Evolutionary conservation across 805 yeast species (phyloP), one percentile per base, ranked within the genome.

Genomic region (Wickerhamiella cacticola): DNA sequence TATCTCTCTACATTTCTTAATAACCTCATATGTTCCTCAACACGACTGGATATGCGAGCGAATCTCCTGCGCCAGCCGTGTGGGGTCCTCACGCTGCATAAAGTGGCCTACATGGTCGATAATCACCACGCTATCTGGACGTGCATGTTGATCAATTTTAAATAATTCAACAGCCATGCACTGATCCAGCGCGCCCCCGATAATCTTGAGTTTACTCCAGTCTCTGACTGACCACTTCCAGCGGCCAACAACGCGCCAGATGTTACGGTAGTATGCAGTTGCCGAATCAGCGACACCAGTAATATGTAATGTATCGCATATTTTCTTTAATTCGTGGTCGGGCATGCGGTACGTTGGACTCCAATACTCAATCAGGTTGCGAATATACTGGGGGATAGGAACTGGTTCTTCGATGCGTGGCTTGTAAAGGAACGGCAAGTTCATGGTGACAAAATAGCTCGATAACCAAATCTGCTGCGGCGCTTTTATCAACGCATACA

Each of bases 51-150:
- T 36, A 33, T 36, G 41, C 2, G 48, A 46, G 19, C 45, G 31
- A 10, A 52, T 45, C 26, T 49, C 22, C 28, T 33, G 44, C 12
- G 55, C 53, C 12, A 58, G 46, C 38, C 33, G 35, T 29, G 31
- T 42, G 1, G 62, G 61, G 33, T 56, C 54, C 44, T 59, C 62
- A 22, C 59, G 54, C 19, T 57, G 61, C 55, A 57, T 48, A 46
- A 59, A 59, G 38, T 59, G 62, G 7, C 62, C 62, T 2, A 53
- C 57, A 3, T 49, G 51, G 3, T 50, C 45, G n/a, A 59, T 46
- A 7, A 49, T 44, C 18, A 18, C 50, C 3, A 57, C 53, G 23
- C 48, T 38, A 18, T 44, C 52, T 8, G 49, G 49, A 21, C 42
- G 51, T 6, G 28, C 23, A n/a, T 12, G 34, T 26, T 36, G 22